Percentiles rank a stretch among this genome's conserved stretches.
Conservation (phyloP, 2,329 filamentous ascomycete species). For the Bertia moriformis region DNA sequence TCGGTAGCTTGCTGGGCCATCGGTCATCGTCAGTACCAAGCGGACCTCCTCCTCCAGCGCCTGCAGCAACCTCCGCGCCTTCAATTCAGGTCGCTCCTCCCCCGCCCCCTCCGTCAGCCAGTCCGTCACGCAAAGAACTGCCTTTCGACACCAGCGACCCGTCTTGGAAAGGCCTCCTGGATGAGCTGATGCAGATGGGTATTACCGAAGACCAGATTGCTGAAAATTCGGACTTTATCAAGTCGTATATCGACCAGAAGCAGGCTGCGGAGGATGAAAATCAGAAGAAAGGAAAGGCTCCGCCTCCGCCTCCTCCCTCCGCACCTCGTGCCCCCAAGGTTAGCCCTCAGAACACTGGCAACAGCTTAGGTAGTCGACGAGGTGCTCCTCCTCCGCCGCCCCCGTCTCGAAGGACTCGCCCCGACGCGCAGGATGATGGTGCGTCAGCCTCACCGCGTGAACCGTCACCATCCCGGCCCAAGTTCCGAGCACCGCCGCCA, state of each 20-base stretch:
- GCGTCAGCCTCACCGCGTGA: conserved; percentile 50
- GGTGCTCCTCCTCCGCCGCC: conserved; percentile 37
- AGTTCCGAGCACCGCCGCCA: conserved; percentile 75
- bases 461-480: conserved; percentile 50
- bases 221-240: conserved; percentile 55
- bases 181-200: conserved; percentile 47
- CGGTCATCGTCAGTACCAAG: conserved; percentile 15
- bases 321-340: conserved; percentile 15
- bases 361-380: conserved; percentile 19
- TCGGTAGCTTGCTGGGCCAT: conserved; percentile 8
- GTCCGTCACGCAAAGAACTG: conserved; percentile 18
- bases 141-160: conserved; percentile 47
- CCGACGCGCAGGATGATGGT: conserved; percentile 25
- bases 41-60: conserved; percentile 23
- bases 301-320: conserved; percentile 21
- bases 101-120: conserved; percentile 7
- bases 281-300: neutral
- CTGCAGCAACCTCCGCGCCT: conserved; percentile 2
- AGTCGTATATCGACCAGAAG: conserved; percentile 49
- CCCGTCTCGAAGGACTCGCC: conserved; percentile 42
- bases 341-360: conserved; percentile 47
- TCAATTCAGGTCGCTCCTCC: neutral
- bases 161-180: conserved; percentile 42
- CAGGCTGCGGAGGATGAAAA: conserved; percentile 24
- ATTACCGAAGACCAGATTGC: conserved; percentile 56